Base-by-base conservation (phyloP, 2,329 filamentous ascomycete genomes). In the Neonectria punicea region DNA sequence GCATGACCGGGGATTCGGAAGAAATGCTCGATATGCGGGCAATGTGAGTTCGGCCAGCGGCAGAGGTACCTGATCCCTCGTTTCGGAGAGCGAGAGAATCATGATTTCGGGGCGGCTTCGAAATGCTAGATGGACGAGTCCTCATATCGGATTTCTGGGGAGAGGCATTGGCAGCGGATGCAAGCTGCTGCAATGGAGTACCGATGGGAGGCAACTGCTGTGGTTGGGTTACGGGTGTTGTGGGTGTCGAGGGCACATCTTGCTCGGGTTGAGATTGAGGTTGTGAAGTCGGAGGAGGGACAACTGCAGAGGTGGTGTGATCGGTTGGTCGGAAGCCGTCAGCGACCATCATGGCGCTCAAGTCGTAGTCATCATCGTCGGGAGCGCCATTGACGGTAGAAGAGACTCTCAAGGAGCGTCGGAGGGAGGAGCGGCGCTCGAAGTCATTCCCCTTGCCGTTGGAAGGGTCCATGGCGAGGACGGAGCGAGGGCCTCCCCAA, bases 31-130 rank as follows among this genome's bases (percentile, higher is more conserved):
- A 78, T 6, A 63, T 63, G 18, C 67, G 69, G 39, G 67, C 57
- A 53, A 58, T 34, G 28, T 70, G 70, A 20, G 70, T 57, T 55
- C 51, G 61, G 59, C 63, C 56, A 34, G 55, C 50, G n/a, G 62
- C 54, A 9, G 70, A 61, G 8, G 65, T 51, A 28, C 78, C 80
- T 5, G 75, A 78, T 16, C 85, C 85, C 70, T 89, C 86, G 66
- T 88, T 82, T 51, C 83, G 81, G 39, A 88, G 78, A 9, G 85
- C 79, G 16, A 88, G 80, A 16, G 84, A 84, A 65, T 87, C 86
- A 28, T 83, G 78, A 7, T 76, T 79, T 13, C 78, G 79, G 5
- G 80, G 81, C n/a, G 84, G 80, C 67, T 90, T 90, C 14, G 84
- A 80, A 53, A 85, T 85, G 74, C 87, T 90, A 4, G 86, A 87